Evolutionary conservation across 305 asterid species (phyloP).

Genomic region (Solanum hybrid): DNA sequence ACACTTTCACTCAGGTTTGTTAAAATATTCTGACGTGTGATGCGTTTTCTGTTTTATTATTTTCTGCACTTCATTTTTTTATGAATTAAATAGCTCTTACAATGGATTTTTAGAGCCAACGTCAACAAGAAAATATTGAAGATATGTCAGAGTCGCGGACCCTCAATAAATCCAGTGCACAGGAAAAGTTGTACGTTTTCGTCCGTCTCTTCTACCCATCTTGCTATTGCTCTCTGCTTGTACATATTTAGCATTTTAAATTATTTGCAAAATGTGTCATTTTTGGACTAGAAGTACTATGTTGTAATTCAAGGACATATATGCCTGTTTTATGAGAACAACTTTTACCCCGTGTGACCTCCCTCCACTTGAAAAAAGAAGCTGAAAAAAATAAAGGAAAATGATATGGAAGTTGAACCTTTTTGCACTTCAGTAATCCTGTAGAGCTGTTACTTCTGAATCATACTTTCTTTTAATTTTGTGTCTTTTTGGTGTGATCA

Average conservation of each 20-base stretch:
- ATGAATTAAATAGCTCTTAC: background rate
- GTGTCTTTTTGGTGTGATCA: background rate
- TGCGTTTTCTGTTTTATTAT: conserved; percentile 1
- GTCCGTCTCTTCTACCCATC: background rate
- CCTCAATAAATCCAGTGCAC: conserved; percentile 15
- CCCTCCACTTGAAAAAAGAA: background rate
- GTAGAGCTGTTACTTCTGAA: background rate
- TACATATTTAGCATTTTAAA: background rate
- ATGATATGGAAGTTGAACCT: background rate
- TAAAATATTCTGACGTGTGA: conserved; percentile 8
- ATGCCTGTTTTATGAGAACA: background rate
- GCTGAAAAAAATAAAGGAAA: background rate
- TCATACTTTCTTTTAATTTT: background rate
- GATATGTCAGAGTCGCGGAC: conserved; percentile 16
- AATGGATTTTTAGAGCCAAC: conserved; percentile 29
- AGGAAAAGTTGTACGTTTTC: conserved; percentile 46
- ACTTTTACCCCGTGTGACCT: background rate
- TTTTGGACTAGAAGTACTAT: background rate
- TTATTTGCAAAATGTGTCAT: background rate
- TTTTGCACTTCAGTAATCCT: background rate
- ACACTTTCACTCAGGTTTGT: conserved; percentile 58
- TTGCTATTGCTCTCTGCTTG: background rate
- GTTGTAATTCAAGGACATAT: background rate
- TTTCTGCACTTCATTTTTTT: background rate
- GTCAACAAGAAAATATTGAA: conserved; percentile 24